Percentiles rank a stretch among this genome's conserved stretches.
Conservation (phyloP, 106 monocot genomes). For the Apostasia ramifera region DNA sequence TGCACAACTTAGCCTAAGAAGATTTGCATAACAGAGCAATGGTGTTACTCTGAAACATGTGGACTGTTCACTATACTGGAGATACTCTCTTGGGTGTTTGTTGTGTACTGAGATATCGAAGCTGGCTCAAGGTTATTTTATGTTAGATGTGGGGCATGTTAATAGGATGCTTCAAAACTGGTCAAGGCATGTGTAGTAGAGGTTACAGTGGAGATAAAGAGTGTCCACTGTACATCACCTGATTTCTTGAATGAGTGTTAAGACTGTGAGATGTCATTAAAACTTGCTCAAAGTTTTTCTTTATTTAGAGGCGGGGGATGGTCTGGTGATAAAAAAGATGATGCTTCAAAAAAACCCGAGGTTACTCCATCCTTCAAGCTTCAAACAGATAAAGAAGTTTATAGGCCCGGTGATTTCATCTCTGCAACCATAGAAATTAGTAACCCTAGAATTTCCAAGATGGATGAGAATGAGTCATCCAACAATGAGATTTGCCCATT, state of each 20-base stretch:
- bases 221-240: too few species aligned
- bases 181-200: too few species aligned
- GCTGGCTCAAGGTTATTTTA: too few species aligned
- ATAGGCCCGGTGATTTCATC: slow-evolving; percentile 80
- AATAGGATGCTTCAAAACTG: too few species aligned
- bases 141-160: too few species aligned
- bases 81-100: too few species aligned
- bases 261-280: slow-evolving; percentile 52
- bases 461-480: not conserved
- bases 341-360: slow-evolving; percentile 3
- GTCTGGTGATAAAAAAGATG: slow-evolving; percentile 19
- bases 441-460: slow-evolving; percentile 27
- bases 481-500: slow-evolving; percentile 23
- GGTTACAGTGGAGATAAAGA: too few species aligned
- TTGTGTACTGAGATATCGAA: too few species aligned
- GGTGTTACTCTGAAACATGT: too few species aligned
- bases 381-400: slow-evolving; percentile 64
- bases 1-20: too few species aligned
- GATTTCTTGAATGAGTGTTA: slow-evolving; percentile 19
- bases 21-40: too few species aligned
- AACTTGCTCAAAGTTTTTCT: slow-evolving; percentile 47
- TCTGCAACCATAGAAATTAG: slow-evolving; percentile 61
- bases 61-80: too few species aligned
- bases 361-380: slow-evolving; percentile 55
- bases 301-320: slow-evolving; percentile 57